Conservation (phyloP, 108 stramenopile species). For the Nitzschia sp. region DNA sequence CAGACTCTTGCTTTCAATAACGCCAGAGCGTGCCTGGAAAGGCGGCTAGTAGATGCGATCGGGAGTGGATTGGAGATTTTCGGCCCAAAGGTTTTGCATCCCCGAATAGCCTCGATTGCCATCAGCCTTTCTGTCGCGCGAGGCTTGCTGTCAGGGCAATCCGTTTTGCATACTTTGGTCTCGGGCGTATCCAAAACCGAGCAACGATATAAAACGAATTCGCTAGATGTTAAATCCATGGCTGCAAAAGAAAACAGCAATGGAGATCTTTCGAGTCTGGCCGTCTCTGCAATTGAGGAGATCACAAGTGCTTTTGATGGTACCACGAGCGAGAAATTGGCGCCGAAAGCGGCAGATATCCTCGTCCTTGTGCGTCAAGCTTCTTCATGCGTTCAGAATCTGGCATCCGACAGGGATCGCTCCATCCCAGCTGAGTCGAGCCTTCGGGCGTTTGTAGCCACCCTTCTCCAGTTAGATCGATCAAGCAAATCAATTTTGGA, state of each 20-base stretch:
- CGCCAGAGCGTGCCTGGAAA: slow-evolving; percentile 5
- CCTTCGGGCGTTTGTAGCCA: not conserved
- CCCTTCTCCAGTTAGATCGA: not conserved
- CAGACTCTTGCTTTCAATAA: not conserved
- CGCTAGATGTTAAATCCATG: too few relatives aligned
- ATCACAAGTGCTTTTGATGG: not conserved
- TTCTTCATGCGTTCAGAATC: not conserved
- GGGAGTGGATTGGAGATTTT: slow-evolving; percentile 11
- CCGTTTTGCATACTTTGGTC: not conserved
- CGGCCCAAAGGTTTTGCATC: not conserved
- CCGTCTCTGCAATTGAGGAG: not conserved
- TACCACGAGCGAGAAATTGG: not conserved
- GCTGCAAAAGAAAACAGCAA: not conserved
- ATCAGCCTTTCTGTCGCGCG: slow-evolving; percentile 17
- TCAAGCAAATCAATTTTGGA: not conserved
- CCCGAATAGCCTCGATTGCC: slow-evolving; percentile 12
- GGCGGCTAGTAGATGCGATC: not conserved
- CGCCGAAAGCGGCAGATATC: not conserved
- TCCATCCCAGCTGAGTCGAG: not conserved
- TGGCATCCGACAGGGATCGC: not conserved
- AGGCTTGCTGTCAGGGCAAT: slow-evolving; percentile 12
- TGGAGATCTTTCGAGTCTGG: not conserved
- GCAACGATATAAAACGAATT: too few relatives aligned
- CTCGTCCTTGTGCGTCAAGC: not conserved
- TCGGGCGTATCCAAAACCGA: not conserved